Evolutionary conservation across 768 basidiomycete species (phyloP).

Genomic region (Albatrellus ellisii): DNA sequence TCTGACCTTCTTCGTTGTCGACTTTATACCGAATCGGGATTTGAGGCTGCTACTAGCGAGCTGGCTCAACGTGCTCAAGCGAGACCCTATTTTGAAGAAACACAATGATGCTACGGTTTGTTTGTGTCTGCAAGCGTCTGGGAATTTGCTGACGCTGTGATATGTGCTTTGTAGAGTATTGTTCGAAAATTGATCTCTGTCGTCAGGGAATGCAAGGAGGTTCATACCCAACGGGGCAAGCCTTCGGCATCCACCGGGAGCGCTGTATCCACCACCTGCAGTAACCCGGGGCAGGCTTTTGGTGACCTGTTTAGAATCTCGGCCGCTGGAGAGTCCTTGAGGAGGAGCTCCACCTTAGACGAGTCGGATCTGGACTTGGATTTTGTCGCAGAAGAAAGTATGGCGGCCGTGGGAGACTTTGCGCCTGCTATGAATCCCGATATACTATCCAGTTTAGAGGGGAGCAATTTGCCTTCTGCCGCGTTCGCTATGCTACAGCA

Average conservation of each 20-base stretch:
- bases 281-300: conserved; percentile 14
- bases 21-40: conserved; percentile 74
- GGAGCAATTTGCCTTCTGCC: conserved; percentile 8
- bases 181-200: conserved; percentile 76
- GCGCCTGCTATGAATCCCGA: not conserved
- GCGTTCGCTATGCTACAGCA: conserved; percentile 36
- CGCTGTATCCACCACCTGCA: not conserved
- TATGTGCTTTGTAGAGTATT: conserved; percentile 39
- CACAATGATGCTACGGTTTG: conserved; percentile 63
- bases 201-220: conserved; percentile 67
- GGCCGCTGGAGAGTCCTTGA: too few relatives aligned
- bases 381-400: conserved; percentile 43
- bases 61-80: conserved; percentile 71
- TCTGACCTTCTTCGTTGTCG: conserved; percentile 78
- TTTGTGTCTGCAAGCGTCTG: too few relatives aligned
- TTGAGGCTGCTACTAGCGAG: conserved; percentile 57
- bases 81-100: conserved; percentile 55
- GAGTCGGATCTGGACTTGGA: conserved; percentile 70
- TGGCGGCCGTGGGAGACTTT: conserved; percentile 1
- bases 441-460: not conserved
- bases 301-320: too few relatives aligned
- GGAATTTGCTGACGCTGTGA: conserved; percentile 3
- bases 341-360: too few relatives aligned
- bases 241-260: conserved; percentile 4
- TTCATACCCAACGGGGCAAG: conserved; percentile 23